Evolutionary conservation across 2,329 filamentous ascomycete species (phyloP).

Genomic region (Neonectria coccinea): DNA sequence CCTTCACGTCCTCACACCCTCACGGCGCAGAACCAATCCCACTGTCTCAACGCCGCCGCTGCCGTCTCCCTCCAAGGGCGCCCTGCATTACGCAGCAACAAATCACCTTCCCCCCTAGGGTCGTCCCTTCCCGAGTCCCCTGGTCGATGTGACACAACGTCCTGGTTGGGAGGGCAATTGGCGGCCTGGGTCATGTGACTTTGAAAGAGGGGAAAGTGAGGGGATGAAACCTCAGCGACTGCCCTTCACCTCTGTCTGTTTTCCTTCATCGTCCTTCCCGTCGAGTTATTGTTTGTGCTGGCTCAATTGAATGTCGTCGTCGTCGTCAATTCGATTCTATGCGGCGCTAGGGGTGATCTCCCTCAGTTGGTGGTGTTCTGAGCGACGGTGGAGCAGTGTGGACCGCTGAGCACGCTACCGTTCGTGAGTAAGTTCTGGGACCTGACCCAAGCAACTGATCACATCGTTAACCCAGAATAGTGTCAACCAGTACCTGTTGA

Average conservation of each 20-base stretch:
- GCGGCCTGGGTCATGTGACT: slow-evolving; percentile 48
- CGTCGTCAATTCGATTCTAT: slow-evolving; percentile 24
- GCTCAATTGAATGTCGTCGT: slow-evolving; percentile 15
- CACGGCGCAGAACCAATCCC: slow-evolving; percentile 25
- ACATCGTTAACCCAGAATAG: slow-evolving; percentile 6
- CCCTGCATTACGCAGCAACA: slow-evolving; percentile 32
- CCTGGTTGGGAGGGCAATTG: slow-evolving; percentile 38
- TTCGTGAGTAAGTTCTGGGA: slow-evolving; percentile 14
- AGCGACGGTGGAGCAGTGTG: slow-evolving; percentile 23
- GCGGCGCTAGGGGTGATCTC: slow-evolving; percentile 25
- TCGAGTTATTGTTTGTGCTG: slow-evolving; percentile 21
- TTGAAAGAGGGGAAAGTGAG: slow-evolving; percentile 48
- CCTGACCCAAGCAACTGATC: neutral
- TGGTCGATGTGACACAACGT: slow-evolving; percentile 44
- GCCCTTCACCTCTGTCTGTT: slow-evolving; percentile 30
- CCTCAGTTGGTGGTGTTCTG: slow-evolving; percentile 12
- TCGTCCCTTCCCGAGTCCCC: slow-evolving; percentile 39
- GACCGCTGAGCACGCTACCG: slow-evolving; percentile 17
- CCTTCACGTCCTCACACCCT: slow-evolving; percentile 24
- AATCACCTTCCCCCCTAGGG: slow-evolving; percentile 29
- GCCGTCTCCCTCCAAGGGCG: slow-evolving; percentile 21
- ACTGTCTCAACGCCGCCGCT: slow-evolving; percentile 23
- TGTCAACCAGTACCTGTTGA: neutral
- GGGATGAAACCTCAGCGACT: slow-evolving; percentile 43
- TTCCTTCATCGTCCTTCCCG: slow-evolving; percentile 14